Evolutionary conservation across 169 alveolate genomes (phyloP).

Genomic region (Miamiensis avidus): DNA sequence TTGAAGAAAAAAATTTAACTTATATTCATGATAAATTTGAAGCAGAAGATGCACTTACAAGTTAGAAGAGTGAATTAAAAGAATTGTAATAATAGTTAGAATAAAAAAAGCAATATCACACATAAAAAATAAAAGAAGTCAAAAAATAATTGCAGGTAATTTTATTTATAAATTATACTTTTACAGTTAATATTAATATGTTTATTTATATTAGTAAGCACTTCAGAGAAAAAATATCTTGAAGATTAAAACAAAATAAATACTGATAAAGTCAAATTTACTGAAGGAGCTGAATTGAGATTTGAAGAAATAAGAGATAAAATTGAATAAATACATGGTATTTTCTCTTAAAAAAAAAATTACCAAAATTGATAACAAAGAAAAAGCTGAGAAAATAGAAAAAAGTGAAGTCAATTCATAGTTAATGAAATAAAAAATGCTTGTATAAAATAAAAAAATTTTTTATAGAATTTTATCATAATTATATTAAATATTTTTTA

Average conservation of each 20-base stretch:
- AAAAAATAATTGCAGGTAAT: constrained; percentile 13
- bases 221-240: constrained; percentile 4
- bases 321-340: constrained; percentile 6
- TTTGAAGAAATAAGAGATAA: constrained; percentile 12
- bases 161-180: too few relatives aligned
- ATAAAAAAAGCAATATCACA: constrained; percentile 7
- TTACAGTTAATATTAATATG: not conserved
- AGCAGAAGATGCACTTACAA: constrained; percentile 34
- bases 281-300: constrained; percentile 25
- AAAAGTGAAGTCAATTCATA: not conserved
- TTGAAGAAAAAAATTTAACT: constrained; percentile 40
- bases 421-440: not conserved
- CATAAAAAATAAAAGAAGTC: constrained; percentile 6
- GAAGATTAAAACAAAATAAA: constrained; percentile 1
- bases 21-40: constrained; percentile 30
- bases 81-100: constrained; percentile 3
- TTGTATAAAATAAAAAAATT: not conserved
- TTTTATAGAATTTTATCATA: not conserved
- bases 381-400: constrained; percentile 9
- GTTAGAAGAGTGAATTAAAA: constrained; percentile 19
- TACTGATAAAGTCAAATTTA: constrained; percentile 4
- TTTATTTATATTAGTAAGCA: not conserved
- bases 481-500: too few relatives aligned
- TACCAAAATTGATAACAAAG: not conserved
- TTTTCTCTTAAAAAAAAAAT: not conserved